phyloP scores from a whole-genome alignment of 1,139 yeast genomes.

The Blastobotrys ciferrii region DNA sequence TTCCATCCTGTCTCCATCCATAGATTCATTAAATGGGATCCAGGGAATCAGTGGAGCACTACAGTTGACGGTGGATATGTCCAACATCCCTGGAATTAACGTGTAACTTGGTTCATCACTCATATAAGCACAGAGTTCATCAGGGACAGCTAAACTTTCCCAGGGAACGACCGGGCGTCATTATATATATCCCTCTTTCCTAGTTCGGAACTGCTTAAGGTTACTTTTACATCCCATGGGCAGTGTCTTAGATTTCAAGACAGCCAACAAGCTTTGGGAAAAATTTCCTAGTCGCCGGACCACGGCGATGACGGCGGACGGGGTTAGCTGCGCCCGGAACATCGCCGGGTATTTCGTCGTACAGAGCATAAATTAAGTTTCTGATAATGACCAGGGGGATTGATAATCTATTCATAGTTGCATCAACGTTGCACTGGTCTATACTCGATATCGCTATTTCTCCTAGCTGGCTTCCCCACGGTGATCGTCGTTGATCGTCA shows the following conservation, averaged over 20 bases:
- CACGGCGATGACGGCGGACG: neutral
- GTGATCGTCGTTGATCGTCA: too few relatives aligned
- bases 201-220: neutral
- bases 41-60: constrained; percentile 10
- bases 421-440: too few relatives aligned
- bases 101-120: neutral
- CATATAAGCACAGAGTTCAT: neutral
- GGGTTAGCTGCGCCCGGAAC: neutral
- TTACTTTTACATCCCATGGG: neutral
- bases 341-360: neutral
- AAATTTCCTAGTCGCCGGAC: neutral
- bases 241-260: neutral
- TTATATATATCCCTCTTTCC: neutral
- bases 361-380: too few relatives aligned
- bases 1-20: neutral
- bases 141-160: neutral
- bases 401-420: too few relatives aligned
- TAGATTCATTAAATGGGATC: constrained; percentile 4
- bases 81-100: neutral
- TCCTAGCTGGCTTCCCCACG: too few relatives aligned
- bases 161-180: neutral
- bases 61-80: constrained; percentile 1
- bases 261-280: neutral
- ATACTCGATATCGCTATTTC: too few relatives aligned
- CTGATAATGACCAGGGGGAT: too few relatives aligned